Evolutionary conservation across 805 yeast species (phyloP).

Genomic region (Kuraishia floccosa): DNA sequence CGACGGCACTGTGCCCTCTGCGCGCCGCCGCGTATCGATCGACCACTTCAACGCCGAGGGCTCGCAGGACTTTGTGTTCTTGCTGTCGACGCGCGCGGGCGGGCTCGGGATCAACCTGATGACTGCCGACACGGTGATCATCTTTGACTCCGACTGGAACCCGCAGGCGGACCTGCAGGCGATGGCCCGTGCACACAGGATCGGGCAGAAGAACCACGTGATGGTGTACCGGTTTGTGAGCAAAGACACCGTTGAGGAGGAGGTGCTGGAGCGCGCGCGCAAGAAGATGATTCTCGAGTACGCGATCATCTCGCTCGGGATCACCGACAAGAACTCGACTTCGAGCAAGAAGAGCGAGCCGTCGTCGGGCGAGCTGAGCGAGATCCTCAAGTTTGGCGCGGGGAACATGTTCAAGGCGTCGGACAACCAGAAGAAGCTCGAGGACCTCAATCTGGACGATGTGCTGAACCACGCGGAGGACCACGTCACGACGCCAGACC

Average conservation of each 20-base stretch:
- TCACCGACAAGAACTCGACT: constrained; percentile 60
- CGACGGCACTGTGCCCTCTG: constrained; percentile 94
- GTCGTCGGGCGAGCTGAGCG: constrained; percentile 72
- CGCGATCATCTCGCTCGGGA: constrained; percentile 93
- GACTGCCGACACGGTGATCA: constrained; percentile 99
- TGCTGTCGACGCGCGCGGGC: constrained; percentile 95
- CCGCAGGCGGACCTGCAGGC: constrained; percentile 99
- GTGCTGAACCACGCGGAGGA: constrained; percentile 96
- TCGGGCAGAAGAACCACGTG: constrained; percentile 98
- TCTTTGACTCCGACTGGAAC: constrained; percentile 98
- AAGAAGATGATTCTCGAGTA: constrained; percentile 97
- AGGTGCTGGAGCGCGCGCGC: constrained; percentile 91
- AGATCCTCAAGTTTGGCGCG: constrained; percentile 95
- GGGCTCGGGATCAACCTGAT: constrained; percentile 96
- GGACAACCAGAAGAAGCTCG: constrained; percentile 92
- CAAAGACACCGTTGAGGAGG: constrained; percentile 96
- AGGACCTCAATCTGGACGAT: constrained; percentile 90
- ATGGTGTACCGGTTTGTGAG: constrained; percentile 97
- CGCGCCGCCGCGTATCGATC: constrained; percentile 86
- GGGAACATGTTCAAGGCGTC: constrained; percentile 95
- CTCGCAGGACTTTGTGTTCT: constrained; percentile 82
- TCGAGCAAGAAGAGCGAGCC: constrained; percentile 61
- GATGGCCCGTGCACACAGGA: constrained; percentile 99
- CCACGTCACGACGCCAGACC: constrained; percentile 89
- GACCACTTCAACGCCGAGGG: constrained; percentile 95